A percentile compares a stretch with the other conserved stretches of the same genome.
These are phyloP conservation scores for Phyllachora maydis DNA, from an alignment of 2,329 filamentous ascomycete species.

Conservation along the genomic window DNA sequence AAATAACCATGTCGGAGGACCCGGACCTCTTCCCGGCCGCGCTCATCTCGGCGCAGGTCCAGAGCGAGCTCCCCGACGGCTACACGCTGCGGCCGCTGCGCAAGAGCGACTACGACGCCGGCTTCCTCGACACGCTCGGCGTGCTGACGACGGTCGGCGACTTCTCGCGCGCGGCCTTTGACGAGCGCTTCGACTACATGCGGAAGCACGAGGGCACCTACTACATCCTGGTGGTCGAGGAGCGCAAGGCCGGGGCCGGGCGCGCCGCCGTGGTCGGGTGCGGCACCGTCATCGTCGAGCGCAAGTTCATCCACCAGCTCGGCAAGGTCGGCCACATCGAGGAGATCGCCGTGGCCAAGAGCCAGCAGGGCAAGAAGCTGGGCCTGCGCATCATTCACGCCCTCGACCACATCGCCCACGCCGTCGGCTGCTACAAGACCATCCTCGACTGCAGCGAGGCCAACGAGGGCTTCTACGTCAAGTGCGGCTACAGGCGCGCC, in stretches of 20 bases:
- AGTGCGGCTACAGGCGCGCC: slow-evolving; percentile 85
- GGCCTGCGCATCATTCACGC: slow-evolving; percentile 86
- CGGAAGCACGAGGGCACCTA: slow-evolving; percentile 52
- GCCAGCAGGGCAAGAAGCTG: slow-evolving; percentile 94
- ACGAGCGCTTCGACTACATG: slow-evolving; percentile 69
- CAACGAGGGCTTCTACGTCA: slow-evolving; percentile 95
- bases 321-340: slow-evolving; percentile 88
- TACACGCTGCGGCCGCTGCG: slow-evolving; percentile 71
- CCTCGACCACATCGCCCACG: slow-evolving; percentile 68
- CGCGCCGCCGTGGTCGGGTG: slow-evolving; percentile 82
- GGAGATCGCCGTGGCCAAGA: slow-evolving; percentile 86
- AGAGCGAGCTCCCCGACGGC: slow-evolving; percentile 51
- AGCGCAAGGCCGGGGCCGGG: slow-evolving; percentile 31
- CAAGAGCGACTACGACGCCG: slow-evolving; percentile 54
- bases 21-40: slow-evolving; percentile 55
- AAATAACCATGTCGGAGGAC: slow-evolving; percentile 17
- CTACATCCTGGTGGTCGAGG: slow-evolving; percentile 71
- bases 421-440: slow-evolving; percentile 89
- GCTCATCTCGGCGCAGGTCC: slow-evolving; percentile 60
- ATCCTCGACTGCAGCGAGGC: slow-evolving; percentile 92
- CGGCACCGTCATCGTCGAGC: slow-evolving; percentile 76
- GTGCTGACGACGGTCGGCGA: slow-evolving; percentile 89
- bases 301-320: slow-evolving; percentile 76
- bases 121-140: slow-evolving; percentile 79
- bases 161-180: slow-evolving; percentile 53